These are phyloP conservation scores for Zygnema circumcarinatum DNA, from an alignment of 139 green algal genomes.

Conservation along the genomic window DNA sequence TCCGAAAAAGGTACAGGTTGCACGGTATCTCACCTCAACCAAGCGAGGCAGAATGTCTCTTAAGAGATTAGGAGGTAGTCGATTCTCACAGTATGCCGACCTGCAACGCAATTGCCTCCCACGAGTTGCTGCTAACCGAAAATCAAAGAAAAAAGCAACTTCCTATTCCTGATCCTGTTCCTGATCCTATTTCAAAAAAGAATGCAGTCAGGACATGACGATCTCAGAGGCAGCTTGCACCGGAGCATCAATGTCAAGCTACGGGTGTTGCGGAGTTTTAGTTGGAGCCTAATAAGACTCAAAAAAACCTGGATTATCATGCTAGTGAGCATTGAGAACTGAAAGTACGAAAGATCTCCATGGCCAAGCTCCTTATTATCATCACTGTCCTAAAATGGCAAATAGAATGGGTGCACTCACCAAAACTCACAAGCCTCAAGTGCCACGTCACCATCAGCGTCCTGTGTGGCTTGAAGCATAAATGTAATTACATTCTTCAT, in stretches of 20 bases:
- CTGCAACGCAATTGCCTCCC: slow-evolving; percentile 33
- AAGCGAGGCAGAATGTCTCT: slow-evolving; percentile 80
- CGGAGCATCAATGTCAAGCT: too few species aligned
- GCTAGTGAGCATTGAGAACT: too few species aligned
- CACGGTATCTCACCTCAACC: slow-evolving; percentile 67
- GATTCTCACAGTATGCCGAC: slow-evolving; percentile 63
- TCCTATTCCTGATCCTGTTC: slow-evolving; percentile 1
- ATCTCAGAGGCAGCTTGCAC: too few species aligned
- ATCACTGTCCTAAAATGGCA: too few species aligned
- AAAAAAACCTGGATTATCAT: too few species aligned
- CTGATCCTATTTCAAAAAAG: background rate
- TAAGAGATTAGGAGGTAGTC: slow-evolving; percentile 66
- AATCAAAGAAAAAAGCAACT: background rate
- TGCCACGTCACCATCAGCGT: slow-evolving; percentile 78
- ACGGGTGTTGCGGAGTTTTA: too few species aligned
- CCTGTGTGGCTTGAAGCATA: slow-evolving; percentile 86
- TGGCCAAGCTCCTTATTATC: too few species aligned
- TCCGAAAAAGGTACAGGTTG: background rate
- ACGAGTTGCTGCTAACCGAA: background rate
- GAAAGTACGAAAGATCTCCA: too few species aligned
- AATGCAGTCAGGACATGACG: too few species aligned
- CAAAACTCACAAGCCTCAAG: slow-evolving; percentile 97
- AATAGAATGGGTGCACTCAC: slow-evolving; percentile 63
- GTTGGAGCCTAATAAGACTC: too few species aligned
- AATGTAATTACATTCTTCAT: slow-evolving; percentile 89